Percentiles rank a stretch among this genome's conserved stretches.
phyloP scores from a whole-genome alignment of 805 yeast genomes.

The Wickerhamomyces alni region DNA sequence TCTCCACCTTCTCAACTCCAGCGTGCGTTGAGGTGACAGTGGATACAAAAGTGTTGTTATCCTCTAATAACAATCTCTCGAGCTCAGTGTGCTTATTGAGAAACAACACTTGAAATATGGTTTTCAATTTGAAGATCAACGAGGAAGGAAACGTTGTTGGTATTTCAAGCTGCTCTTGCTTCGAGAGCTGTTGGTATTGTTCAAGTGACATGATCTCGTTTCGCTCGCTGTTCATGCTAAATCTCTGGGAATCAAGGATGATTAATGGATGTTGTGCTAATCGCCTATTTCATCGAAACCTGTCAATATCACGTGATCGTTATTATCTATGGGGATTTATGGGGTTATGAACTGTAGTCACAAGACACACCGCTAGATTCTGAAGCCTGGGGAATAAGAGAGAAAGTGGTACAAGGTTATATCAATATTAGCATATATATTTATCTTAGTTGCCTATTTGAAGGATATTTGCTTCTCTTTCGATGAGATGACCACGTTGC shows the following conservation, averaged over 20 bases:
- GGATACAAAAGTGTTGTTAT: conserved; percentile 13
- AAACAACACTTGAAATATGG: not conserved
- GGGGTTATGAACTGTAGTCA: no score
- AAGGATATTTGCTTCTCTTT: not conserved
- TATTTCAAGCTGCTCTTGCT: conserved; percentile 10
- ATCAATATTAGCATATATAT: no score
- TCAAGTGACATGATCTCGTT: conserved; percentile 16
- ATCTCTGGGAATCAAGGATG: no score
- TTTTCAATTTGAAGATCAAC: not conserved
- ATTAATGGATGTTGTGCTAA: no score
- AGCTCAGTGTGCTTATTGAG: conserved; percentile 8
- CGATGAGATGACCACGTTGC: conserved; percentile 6
- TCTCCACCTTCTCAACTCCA: conserved; percentile 3
- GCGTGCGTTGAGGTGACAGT: not conserved
- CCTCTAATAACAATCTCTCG: conserved; percentile 12
- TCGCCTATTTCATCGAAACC: no score
- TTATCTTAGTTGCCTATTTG: no score
- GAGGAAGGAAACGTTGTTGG: not conserved
- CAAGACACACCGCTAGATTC: no score
- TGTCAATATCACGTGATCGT: no score
- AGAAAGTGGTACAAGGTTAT: no score
- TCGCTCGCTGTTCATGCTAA: no score
- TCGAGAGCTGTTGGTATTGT: conserved; percentile 12
- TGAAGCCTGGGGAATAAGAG: no score
- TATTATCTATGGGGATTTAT: no score